Conservation (phyloP, 495 filamentous ascomycete species). For the Xylaria palmicola region DNA sequence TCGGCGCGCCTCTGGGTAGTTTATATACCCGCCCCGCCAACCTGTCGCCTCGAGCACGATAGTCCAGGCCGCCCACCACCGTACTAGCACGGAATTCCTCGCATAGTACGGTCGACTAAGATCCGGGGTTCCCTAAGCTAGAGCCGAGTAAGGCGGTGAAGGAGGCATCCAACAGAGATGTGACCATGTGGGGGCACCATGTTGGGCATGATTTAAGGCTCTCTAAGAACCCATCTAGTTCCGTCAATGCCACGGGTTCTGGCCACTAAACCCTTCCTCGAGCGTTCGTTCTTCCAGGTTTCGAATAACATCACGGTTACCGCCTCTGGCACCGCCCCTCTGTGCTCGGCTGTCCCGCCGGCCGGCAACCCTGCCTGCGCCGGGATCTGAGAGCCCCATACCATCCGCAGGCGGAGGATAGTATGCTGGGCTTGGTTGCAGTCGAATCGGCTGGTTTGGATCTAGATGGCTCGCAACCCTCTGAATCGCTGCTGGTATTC, state of each 20-base stretch:
- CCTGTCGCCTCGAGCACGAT: neutral
- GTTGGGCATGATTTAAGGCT: neutral
- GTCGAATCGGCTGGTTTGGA: conserved; percentile 86
- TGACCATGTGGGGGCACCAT: neutral
- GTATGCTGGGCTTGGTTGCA: conserved; percentile 96
- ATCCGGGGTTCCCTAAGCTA: neutral
- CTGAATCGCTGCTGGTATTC: conserved; percentile 90
- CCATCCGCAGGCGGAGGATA: conserved; percentile 95
- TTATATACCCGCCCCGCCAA: neutral
- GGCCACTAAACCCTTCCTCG: conserved; percentile 68
- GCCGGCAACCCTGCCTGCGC: conserved; percentile 62
- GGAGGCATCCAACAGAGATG: neutral
- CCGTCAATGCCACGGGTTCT: conserved; percentile 53
- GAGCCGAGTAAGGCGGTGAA: neutral
- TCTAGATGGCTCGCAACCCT: conserved; percentile 96
- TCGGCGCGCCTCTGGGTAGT: neutral
- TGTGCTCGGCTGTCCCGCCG: conserved; percentile 75
- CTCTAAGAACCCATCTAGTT: conserved; percentile 10
- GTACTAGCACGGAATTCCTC: neutral
- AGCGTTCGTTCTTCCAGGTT: conserved; percentile 91
- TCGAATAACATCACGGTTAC: conserved; percentile 86
- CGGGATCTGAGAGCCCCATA: conserved; percentile 50
- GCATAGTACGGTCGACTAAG: neutral
- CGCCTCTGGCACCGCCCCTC: conserved; percentile 54
- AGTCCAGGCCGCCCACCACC: neutral